Conservation (phyloP, 1,284 basidiomycete species). For the Anthracocystis panici-leucophaei region DNA sequence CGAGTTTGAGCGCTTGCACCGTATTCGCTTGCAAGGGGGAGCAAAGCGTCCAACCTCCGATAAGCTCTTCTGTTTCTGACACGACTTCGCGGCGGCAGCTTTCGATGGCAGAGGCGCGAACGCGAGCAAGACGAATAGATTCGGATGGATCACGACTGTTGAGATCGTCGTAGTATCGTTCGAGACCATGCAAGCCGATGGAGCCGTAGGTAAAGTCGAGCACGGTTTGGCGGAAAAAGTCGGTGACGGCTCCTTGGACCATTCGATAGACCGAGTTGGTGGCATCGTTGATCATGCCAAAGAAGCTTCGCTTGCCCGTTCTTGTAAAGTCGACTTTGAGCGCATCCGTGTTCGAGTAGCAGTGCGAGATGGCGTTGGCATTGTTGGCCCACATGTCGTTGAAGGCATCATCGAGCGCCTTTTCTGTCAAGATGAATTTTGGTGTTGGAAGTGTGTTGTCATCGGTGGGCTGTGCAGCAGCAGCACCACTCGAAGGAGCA, state of each 20-base stretch:
- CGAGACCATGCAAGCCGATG: constrained; percentile 39
- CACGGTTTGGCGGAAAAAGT: constrained; percentile 88
- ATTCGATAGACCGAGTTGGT: constrained; percentile 62
- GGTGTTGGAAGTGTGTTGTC: background rate
- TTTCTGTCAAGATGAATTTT: constrained; percentile 36
- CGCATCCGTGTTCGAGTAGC: constrained; percentile 75
- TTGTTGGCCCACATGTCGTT: constrained; percentile 91
- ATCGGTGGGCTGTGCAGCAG: background rate
- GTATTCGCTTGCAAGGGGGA: constrained; percentile 82
- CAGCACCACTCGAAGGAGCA: constrained; percentile 20
- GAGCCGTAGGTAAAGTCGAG: constrained; percentile 61
- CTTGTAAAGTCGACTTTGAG: constrained; percentile 94
- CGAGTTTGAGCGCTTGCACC: constrained; percentile 73
- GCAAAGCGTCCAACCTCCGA: constrained; percentile 92
- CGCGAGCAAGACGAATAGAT: constrained; percentile 84
- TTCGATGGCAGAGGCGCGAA: constrained; percentile 73
- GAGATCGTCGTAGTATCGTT: constrained; percentile 71
- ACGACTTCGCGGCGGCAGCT: constrained; percentile 39
- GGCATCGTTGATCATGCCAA: constrained; percentile 76
- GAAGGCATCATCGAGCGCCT: constrained; percentile 73
- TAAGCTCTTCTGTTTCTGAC: constrained; percentile 79
- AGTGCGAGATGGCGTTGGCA: constrained; percentile 70
- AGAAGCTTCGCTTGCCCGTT: constrained; percentile 91
- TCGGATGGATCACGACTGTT: constrained; percentile 90
- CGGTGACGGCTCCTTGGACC: constrained; percentile 76